Conservation (phyloP, 1,284 basidiomycete genomes). For the Quambalaria eucalypti region DNA sequence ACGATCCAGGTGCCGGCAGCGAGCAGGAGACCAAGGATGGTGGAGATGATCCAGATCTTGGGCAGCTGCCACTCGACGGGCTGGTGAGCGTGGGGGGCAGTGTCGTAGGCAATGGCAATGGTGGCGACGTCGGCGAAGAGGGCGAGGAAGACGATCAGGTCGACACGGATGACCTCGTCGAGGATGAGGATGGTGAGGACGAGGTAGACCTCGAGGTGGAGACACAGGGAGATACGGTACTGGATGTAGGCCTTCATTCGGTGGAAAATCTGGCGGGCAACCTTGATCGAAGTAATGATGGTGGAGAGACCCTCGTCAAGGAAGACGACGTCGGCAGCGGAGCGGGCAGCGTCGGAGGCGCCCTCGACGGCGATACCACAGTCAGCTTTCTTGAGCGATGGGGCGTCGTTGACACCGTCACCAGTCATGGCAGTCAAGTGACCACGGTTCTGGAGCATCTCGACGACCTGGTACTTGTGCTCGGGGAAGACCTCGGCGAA, state of each 20-base stretch:
- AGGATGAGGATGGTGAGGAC: conserved; percentile 53
- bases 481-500: conserved; percentile 57
- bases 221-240: conserved; percentile 50
- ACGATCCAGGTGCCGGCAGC: conserved; percentile 55
- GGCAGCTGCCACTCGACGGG: conserved; percentile 58
- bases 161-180: conserved; percentile 55
- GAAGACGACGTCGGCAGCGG: conserved; percentile 54
- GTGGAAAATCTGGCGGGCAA: conserved; percentile 57
- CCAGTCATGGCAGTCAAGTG: conserved; percentile 55
- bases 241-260: conserved; percentile 55
- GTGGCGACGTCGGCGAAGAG: conserved; percentile 55
- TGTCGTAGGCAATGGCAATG: conserved; percentile 54
- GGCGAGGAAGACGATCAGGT: conserved; percentile 56
- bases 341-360: conserved; percentile 52
- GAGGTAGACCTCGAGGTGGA: conserved; percentile 56
- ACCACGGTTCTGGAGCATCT: conserved; percentile 54
- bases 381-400: conserved; percentile 52
- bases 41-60: conserved; percentile 56
- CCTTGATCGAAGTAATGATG: conserved; percentile 56
- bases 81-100: conserved; percentile 51
- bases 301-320: conserved; percentile 52
- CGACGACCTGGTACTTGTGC: conserved; percentile 55
- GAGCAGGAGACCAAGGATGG: conserved; percentile 50
- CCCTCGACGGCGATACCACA: conserved; percentile 54
- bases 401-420: conserved; percentile 51